Base-by-base conservation (phyloP, 306 rosid genomes). In the Sechiopsis laciniata region DNA sequence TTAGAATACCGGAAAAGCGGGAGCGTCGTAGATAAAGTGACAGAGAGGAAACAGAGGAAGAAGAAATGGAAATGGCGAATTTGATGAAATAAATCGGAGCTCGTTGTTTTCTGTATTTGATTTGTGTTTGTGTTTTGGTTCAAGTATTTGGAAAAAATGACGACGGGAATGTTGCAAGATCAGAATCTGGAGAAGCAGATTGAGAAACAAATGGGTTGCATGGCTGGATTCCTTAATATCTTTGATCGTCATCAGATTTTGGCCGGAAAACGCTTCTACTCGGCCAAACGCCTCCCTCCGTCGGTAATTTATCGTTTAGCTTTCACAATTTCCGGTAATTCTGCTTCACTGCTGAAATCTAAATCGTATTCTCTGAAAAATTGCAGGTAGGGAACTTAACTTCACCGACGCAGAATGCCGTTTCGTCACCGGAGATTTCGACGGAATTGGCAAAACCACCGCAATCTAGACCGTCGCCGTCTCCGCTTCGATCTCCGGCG, bases 151-250 rank as follows among this genome's bases (percentile, higher is more conserved):
- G 40, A n/a, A 75, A 65, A 79, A 63, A 91, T 87, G 96, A 84
- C 87, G 78, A 86, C 83, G 11, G 87, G 90, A 9, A 73, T 89
- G 14, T 83, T 81, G 19, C 84, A 86, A 15, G 96, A 94, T 32
- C 90, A 85, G 79, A 85, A 85, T 26, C 84, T 88, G 26, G 92
- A 90, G n/a, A 92, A 91, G 46, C 55, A 51, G 17, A 51, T 91
- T 15, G 84, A 84, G 70, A 91, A 86, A 74, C 97, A 92, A 75
- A 93, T 90, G 87, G 98, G 98, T 2, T 93, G 98, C 96, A 93
- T 93, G 97, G 85, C 98, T 0, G 98, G 98, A 0, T 93, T 93
- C 55, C 90, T 90, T 61, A 90, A 93, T 74, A 93, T 93, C 87
- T 93, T 93, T 80, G 93, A 90, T 48, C 98, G 98, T 64, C 78